phyloP scores from a whole-genome alignment of 2,329 filamentous ascomycete genomes.

The Diplodia sapinea region DNA sequence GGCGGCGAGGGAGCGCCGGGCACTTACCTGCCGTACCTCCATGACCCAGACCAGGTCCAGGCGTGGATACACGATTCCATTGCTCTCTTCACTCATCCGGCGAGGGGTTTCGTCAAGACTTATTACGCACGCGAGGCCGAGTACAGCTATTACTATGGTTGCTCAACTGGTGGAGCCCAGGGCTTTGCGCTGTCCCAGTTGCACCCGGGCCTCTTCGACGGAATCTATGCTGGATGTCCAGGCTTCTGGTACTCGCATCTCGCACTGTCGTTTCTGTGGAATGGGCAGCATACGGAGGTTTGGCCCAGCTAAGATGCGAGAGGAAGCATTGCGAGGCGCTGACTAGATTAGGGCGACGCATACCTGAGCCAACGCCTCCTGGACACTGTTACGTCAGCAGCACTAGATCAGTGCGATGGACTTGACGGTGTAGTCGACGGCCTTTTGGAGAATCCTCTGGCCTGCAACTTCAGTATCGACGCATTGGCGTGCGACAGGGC shows the following conservation, averaged over 20 bases:
- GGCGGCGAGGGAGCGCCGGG: conserved; percentile 29
- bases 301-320: neutral
- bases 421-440: conserved; percentile 49
- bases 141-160: conserved; percentile 33
- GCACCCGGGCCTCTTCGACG: conserved; percentile 34
- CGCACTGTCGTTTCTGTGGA: conserved; percentile 34
- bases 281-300: conserved; percentile 31
- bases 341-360: conserved; percentile 29
- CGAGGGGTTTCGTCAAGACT: conserved; percentile 26
- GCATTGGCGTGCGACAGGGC: conserved; percentile 40
- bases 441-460: conserved; percentile 48
- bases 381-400: conserved; percentile 44
- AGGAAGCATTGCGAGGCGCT: neutral
- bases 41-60: conserved; percentile 27
- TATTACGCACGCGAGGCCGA: conserved; percentile 17
- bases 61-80: conserved; percentile 34
- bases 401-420: conserved; percentile 47
- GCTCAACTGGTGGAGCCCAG: conserved; percentile 34
- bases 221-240: conserved; percentile 33
- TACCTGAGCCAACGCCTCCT: conserved; percentile 41
- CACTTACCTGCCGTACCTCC: conserved; percentile 33
- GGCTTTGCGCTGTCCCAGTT: conserved; percentile 34
- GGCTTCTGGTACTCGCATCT: conserved; percentile 34
- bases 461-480: conserved; percentile 47
- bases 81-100: conserved; percentile 32